A percentile compares a stretch with the other conserved stretches of the same genome.
Evolutionary conservation across 345 rosid genomes (phyloP).

Genomic region (Psidium guajava): DNA sequence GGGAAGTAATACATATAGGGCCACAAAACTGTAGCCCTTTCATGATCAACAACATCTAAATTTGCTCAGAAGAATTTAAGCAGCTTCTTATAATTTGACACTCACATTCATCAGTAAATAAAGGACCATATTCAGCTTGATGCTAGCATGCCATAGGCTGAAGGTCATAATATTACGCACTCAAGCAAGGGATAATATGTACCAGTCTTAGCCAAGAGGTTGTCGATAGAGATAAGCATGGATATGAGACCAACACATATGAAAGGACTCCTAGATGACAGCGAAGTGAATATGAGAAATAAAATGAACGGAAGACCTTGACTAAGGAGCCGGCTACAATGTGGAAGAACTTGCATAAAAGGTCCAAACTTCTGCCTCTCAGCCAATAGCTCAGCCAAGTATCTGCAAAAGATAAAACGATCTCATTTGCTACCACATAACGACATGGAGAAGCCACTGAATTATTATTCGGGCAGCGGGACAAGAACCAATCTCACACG

Average conservation of each 20-base stretch:
- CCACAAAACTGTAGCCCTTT: not conserved
- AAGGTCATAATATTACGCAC: not conserved
- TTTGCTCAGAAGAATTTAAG: not conserved
- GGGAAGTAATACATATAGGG: not conserved
- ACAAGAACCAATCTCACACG: not conserved
- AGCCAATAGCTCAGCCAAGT: conserved; percentile 70
- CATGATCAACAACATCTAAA: not conserved
- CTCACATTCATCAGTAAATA: not conserved
- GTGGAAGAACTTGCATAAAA: conserved; percentile 62
- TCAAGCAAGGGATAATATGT: not conserved
- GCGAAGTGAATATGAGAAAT: not conserved
- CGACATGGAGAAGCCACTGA: not conserved
- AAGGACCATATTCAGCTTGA: not conserved
- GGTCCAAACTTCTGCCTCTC: conserved; percentile 82
- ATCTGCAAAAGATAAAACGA: conserved; percentile 30
- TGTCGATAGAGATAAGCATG: not conserved
- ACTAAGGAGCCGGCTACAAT: conserved; percentile 61
- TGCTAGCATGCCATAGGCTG: not conserved
- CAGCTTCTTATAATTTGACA: not conserved
- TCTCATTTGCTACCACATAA: not conserved
- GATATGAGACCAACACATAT: not conserved
- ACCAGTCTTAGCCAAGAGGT: not conserved
- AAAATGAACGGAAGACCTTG: conserved; percentile 39
- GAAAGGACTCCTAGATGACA: not conserved
- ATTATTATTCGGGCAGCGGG: not conserved